Evolutionary conservation across 805 yeast genomes (phyloP).

Genomic region (Candida stauntonica): DNA sequence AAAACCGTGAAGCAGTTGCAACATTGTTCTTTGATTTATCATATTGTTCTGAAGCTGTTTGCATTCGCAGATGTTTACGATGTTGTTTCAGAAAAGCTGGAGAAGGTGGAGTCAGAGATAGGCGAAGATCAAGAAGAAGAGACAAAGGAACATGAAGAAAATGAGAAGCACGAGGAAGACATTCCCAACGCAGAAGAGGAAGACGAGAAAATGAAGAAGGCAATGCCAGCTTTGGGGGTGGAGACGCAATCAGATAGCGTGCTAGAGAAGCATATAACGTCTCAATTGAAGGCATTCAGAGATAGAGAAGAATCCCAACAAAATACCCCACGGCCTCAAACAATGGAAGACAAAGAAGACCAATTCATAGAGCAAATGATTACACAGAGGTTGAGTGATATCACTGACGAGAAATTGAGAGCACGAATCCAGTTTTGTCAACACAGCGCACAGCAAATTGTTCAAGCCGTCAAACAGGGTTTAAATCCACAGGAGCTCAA

Average conservation of each 20-base stretch:
- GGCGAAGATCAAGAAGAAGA: neutral
- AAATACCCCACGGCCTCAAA: neutral
- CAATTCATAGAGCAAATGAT: conserved; percentile 6
- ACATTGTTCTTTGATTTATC: neutral
- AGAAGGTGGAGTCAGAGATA: neutral
- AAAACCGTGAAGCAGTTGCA: conserved; percentile 1
- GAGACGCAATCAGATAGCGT: neutral
- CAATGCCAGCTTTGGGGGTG: neutral
- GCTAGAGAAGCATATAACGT: neutral
- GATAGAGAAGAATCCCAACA: too few relatives aligned
- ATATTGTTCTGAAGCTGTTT: conserved; percentile 4
- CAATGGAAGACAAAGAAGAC: conserved; percentile 12
- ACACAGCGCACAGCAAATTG: conserved; percentile 3
- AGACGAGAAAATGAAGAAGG: neutral
- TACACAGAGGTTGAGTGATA: conserved; percentile 1
- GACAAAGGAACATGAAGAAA: neutral
- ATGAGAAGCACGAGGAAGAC: neutral
- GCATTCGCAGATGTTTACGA: conserved; percentile 4
- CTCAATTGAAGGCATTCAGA: too few relatives aligned
- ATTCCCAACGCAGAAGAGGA: neutral
- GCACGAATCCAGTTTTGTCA: conserved; percentile 9
- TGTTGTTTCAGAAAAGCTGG: conserved; percentile 1
- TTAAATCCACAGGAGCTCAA: conserved; percentile 1
- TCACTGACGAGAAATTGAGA: conserved; percentile 14
- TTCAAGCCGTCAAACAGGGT: conserved; percentile 5